These are phyloP conservation scores for Aspergillus candidus DNA, from an alignment of 2,329 filamentous ascomycete genomes.

Conservation along the genomic window DNA sequence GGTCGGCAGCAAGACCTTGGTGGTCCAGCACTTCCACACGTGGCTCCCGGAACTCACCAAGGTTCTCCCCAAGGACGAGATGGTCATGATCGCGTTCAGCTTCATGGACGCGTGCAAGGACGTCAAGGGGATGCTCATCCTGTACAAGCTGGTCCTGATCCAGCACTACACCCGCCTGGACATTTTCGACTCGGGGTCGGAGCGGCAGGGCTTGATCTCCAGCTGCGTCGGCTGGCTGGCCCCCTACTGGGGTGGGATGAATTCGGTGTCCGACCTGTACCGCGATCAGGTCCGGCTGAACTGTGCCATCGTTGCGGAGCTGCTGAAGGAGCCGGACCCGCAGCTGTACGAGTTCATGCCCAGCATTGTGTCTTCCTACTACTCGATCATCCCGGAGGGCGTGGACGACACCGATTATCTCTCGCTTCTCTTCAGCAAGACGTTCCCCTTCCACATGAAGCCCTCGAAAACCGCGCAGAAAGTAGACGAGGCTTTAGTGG, in stretches of 20 bases:
- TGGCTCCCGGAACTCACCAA: conserved; percentile 89
- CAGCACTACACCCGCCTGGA: conserved; percentile 82
- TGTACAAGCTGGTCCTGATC: conserved; percentile 89
- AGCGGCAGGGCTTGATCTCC: conserved; percentile 64
- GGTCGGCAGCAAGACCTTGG: conserved; percentile 88
- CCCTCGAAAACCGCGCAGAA: conserved; percentile 53
- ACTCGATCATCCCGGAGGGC: conserved; percentile 63
- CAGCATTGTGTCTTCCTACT: conserved; percentile 84
- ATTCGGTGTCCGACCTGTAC: conserved; percentile 74
- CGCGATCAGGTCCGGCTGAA: conserved; percentile 88
- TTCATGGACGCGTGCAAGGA: conserved; percentile 86
- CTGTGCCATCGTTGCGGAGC: conserved; percentile 84
- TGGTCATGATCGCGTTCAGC: conserved; percentile 82
- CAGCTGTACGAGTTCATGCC: conserved; percentile 85
- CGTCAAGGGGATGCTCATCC: conserved; percentile 82
- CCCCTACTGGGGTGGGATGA: conserved; percentile 81
- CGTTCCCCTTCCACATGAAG: conserved; percentile 81
- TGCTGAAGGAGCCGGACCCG: conserved; percentile 69
- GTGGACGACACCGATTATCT: conserved; percentile 56
- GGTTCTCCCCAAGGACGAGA: conserved; percentile 73
- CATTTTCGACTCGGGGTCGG: conserved; percentile 72
- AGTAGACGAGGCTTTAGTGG: conserved; percentile 83
- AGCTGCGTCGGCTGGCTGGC: conserved; percentile 88
- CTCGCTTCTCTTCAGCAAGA: conserved; percentile 81
- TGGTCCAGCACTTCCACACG: conserved; percentile 92